Base-by-base conservation (phyloP, 1,284 basidiomycete genomes). In the Butyriboletus appendiculatus region DNA sequence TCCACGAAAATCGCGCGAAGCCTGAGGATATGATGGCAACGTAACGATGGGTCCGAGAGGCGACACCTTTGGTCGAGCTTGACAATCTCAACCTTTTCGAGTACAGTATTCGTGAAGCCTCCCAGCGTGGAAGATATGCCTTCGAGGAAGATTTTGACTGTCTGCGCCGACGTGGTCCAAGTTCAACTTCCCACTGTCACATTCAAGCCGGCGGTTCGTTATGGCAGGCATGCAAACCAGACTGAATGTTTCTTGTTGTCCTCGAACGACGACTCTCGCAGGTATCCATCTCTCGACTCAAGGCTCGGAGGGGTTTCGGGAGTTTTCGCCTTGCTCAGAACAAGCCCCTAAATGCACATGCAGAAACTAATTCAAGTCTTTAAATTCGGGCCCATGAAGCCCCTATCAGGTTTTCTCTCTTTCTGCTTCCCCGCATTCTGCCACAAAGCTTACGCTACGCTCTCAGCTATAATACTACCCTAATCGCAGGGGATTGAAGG, bases 331-430 rank as follows among this genome's bases (percentile, higher is more conserved):
- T 28, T 28, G 41, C 2, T 11, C 9, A n/a, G 8, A n/a, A 15
- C 7, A 28, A 28, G 24, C 46, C 43, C 45, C 46, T 48, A 48
- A 30, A 20, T 11, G 24, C 12, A 1, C n/a, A 47, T 18, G 0
- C 16, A 11, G 16, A 14, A 43, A 43, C n/a, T 22, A 26, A 7
- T 18, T 7, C 24, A 16, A 24, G 9, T 24, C 16, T 16, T 34
- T 22, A 45, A 48, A 38, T 34, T 28, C 5, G 14, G 42, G 10
- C 3, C 16, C 18, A 42, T 26, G 8, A 20, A 42, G 33, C 57
- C 35, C 59, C 52, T 62, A 52, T 30, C 4, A 0, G 8, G 12
- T 18, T 16, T 41, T 44, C 44, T 43, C 6, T 30, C 43, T 42
- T 32, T 34, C 42, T 15, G 1, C 24, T 38, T 18, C 11, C 2